Evolutionary conservation across 1,284 basidiomycete species (phyloP).

Genomic region (Ustilago trichophora): DNA sequence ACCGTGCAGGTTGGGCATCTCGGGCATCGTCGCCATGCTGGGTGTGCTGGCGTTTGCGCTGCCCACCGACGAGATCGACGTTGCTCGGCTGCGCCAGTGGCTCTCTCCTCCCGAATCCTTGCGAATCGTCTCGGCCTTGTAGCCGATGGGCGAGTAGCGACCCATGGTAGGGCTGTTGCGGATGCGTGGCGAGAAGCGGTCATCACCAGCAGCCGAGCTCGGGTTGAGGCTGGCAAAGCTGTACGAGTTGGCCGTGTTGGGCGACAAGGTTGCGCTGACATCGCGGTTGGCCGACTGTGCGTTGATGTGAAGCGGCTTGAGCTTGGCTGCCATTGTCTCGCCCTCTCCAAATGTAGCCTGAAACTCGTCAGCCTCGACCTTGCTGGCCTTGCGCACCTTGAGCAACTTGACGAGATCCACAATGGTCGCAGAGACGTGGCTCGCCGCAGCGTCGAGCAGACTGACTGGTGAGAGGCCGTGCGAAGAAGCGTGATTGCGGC

Average conservation of each 20-base stretch:
- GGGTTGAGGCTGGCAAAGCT: slow-evolving; percentile 42
- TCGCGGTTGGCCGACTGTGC: slow-evolving; percentile 42
- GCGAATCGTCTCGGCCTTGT: slow-evolving; percentile 53
- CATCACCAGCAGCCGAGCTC: slow-evolving; percentile 36
- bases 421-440: slow-evolving; percentile 86
- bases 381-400: slow-evolving; percentile 63
- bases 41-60: slow-evolving; percentile 31
- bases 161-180: slow-evolving; percentile 51
- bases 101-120: slow-evolving; percentile 50
- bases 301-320: slow-evolving; percentile 64
- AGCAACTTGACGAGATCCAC: slow-evolving; percentile 73
- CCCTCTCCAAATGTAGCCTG: slow-evolving; percentile 52
- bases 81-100: slow-evolving; percentile 37
- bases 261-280: slow-evolving; percentile 37
- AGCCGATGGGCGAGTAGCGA: slow-evolving; percentile 61
- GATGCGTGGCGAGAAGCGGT: slow-evolving; percentile 54
- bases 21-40: slow-evolving; percentile 19
- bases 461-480: slow-evolving; percentile 94
- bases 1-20: slow-evolving; percentile 27
- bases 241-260: slow-evolving; percentile 38
- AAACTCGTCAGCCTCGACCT: slow-evolving; percentile 53
- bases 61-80: slow-evolving; percentile 39
- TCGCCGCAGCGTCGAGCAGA: slow-evolving; percentile 92
- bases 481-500: slow-evolving; percentile 91
- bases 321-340: slow-evolving; percentile 12